Evolutionary conservation across 73 alveolate species (phyloP).

Genomic region (Tetrahymena elliotti): DNA sequence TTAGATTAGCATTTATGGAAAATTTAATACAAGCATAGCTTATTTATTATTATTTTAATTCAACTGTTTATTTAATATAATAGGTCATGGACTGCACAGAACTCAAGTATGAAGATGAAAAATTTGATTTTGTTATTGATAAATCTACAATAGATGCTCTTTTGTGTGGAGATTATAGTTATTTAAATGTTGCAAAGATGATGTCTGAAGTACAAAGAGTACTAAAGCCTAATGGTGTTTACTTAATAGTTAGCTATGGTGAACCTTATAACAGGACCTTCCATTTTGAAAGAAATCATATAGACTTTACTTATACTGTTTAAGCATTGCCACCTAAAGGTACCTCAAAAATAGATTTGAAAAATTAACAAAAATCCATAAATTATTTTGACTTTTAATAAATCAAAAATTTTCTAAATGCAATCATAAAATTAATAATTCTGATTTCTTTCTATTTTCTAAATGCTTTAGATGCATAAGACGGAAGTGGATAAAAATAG

Average conservation of each 20-base stretch:
- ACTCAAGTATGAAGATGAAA: slow-evolving; percentile 48
- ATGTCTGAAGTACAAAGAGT: slow-evolving; percentile 58
- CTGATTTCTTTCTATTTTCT: not conserved
- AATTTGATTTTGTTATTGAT: slow-evolving; percentile 76
- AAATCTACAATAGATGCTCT: slow-evolving; percentile 68
- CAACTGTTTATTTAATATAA: not conserved
- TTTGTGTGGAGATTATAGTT: slow-evolving; percentile 14
- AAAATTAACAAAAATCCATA: not conserved
- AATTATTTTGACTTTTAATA: not conserved
- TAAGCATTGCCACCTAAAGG: not conserved
- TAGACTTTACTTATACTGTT: slow-evolving; percentile 39
- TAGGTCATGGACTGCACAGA: slow-evolving; percentile 68
- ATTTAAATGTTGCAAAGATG: slow-evolving; percentile 59
- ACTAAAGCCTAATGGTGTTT: slow-evolving; percentile 61
- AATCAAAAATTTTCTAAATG: not conserved
- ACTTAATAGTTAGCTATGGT: slow-evolving; percentile 72
- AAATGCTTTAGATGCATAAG: not conserved
- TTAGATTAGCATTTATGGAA: too few species aligned
- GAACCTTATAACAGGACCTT: slow-evolving; percentile 72
- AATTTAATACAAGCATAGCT: too few species aligned
- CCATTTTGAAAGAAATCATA: slow-evolving; percentile 60
- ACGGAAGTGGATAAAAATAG: not conserved
- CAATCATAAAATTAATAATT: not conserved
- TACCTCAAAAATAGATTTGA: not conserved
- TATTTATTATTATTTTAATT: too few species aligned